Percentiles rank a stretch among this genome's conserved stretches.
These are phyloP conservation scores for Podila epicladia DNA, from an alignment of 192 early-diverging fungal species.

Conservation along the genomic window DNA sequence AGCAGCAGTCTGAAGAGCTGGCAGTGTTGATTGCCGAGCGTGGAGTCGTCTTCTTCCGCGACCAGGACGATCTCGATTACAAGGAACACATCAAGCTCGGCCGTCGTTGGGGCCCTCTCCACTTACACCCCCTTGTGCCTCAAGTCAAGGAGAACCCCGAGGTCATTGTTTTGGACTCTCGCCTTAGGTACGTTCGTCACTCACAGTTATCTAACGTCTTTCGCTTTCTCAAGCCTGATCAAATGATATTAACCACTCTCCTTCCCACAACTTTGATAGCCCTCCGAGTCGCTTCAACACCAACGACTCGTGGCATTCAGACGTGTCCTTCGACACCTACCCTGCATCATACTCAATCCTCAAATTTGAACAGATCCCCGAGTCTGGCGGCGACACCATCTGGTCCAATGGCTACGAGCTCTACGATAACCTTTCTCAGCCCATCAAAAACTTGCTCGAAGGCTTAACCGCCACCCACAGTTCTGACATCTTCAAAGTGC, in stretches of 20 bases:
- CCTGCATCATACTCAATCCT: slow-evolving; percentile 50
- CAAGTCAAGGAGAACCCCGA: slow-evolving; percentile 33
- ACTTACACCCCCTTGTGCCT: slow-evolving; percentile 24
- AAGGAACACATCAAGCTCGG: slow-evolving; percentile 36
- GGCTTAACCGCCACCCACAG: slow-evolving; percentile 36
- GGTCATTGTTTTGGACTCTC: slow-evolving; percentile 24
- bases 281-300: slow-evolving; percentile 5
- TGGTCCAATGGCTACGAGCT: slow-evolving; percentile 55
- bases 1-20: slow-evolving; percentile 65
- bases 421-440: slow-evolving; percentile 47
- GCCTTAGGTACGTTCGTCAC: slow-evolving; percentile 1
- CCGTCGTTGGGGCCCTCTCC: slow-evolving; percentile 29
- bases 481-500: slow-evolving; percentile 24
- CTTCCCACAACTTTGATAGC: background rate
- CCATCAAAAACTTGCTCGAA: slow-evolving; percentile 36
- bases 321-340: slow-evolving; percentile 47
- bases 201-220: background rate
- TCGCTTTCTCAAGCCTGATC: too few relatives aligned
- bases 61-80: slow-evolving; percentile 37
- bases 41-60: slow-evolving; percentile 49
- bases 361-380: slow-evolving; percentile 47
- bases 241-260: too few relatives aligned
- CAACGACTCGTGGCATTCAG: slow-evolving; percentile 37
- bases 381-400: slow-evolving; percentile 53
- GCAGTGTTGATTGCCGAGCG: slow-evolving; percentile 63